Percentiles rank a stretch among this genome's conserved stretches.
Evolutionary conservation across 495 filamentous ascomycete genomes (phyloP).

Genomic region (Staphylotrichum tortipilum): DNA sequence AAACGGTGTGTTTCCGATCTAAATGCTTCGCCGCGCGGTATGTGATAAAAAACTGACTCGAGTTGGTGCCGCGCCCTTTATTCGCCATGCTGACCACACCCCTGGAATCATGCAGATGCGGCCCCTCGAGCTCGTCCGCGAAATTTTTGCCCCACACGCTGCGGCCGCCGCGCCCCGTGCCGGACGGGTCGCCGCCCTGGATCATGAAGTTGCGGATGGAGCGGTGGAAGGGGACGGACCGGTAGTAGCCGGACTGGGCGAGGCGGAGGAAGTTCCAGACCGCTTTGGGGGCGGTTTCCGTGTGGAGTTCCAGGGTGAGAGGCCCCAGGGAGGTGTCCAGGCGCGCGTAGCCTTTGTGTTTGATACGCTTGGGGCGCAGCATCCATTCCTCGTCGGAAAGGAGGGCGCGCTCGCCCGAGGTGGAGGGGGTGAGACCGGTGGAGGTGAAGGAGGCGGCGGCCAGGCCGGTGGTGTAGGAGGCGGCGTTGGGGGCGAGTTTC

Average conservation of each 20-base stretch:
- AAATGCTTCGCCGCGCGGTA: conserved; percentile 78
- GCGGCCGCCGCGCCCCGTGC: conserved; percentile 78
- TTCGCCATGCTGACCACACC: conserved; percentile 93
- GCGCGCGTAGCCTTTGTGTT: conserved; percentile 80
- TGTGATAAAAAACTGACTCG: conserved; percentile 89
- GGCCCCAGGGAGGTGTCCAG: conserved; percentile 76
- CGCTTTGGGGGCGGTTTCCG: conserved; percentile 81
- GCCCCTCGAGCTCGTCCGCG: conserved; percentile 85
- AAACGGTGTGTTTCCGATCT: conserved; percentile 93
- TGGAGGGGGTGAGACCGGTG: conserved; percentile 88
- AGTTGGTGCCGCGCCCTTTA: conserved; percentile 96
- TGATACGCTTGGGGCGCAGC: conserved; percentile 79
- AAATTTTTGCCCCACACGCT: conserved; percentile 89
- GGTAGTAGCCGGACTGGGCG: conserved; percentile 84
- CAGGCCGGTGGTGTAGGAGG: conserved; percentile 79
- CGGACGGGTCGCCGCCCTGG: conserved; percentile 90
- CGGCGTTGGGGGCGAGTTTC: conserved; percentile 69
- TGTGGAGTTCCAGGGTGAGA: conserved; percentile 80
- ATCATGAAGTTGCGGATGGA: conserved; percentile 97
- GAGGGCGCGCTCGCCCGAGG: conserved; percentile 70
- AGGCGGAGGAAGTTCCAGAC: conserved; percentile 96
- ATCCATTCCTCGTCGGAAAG: conserved; percentile 93
- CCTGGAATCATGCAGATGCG: conserved; percentile 65
- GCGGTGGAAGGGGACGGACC: conserved; percentile 72
- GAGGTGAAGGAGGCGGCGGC: conserved; percentile 93